Conservation (phyloP, 164 flowering plant species). For the Nymphaea thermarum region DNA sequence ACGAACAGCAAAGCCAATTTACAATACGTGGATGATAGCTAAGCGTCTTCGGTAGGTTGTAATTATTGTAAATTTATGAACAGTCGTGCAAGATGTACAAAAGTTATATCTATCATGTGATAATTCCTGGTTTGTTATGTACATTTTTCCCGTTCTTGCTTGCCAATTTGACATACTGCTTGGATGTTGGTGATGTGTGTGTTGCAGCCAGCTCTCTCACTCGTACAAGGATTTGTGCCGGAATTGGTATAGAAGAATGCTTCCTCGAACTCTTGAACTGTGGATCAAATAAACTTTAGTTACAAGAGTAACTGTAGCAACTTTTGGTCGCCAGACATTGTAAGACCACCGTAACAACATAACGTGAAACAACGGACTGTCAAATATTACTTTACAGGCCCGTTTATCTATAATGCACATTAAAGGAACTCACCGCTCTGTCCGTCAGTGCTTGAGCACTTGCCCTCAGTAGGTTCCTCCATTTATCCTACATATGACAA, state of each 20-base stretch:
- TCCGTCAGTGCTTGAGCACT: conserved; percentile 57
- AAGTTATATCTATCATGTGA: neutral
- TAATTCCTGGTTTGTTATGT: neutral
- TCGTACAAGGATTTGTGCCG: conserved; percentile 44
- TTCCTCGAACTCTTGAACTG: conserved; percentile 33
- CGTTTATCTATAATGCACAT: neutral
- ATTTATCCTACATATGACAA: conserved; percentile 61
- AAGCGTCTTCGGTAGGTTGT: neutral
- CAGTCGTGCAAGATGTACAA: neutral
- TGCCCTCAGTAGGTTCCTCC: conserved; percentile 96
- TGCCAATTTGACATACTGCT: neutral
- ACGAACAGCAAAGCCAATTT: neutral
- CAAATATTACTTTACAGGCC: too few species aligned
- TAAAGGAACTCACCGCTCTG: conserved; percentile 40
- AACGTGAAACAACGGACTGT: too few species aligned
- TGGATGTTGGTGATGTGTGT: conserved; percentile 34
- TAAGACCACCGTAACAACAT: too few species aligned
- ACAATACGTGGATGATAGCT: neutral
- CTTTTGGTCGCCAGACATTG: too few species aligned
- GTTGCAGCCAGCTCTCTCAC: conserved; percentile 87
- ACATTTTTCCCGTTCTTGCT: neutral
- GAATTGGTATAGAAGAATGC: conserved; percentile 56
- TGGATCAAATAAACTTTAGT: neutral
- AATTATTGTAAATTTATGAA: too few species aligned
- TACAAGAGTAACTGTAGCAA: neutral